Base-by-base conservation (phyloP, 768 basidiomycete species). In the Hortiboletus campestris region DNA sequence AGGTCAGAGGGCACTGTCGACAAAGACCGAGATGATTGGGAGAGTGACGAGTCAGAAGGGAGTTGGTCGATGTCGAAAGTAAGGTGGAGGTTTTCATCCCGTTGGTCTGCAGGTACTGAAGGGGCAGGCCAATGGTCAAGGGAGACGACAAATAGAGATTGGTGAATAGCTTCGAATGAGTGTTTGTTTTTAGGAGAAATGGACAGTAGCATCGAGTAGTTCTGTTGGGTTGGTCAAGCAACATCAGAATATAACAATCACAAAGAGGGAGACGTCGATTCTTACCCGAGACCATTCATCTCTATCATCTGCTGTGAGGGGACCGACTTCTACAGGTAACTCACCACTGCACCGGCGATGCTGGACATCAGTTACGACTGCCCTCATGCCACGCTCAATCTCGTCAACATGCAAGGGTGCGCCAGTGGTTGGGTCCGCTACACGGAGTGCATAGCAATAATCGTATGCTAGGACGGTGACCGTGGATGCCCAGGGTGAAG, bases 281-380 rank as follows among this genome's bases (percentile, higher is more conserved):
- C 82, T 54, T 69, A 93, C 92, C 66, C 80, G 73, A 12, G 88
- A 80, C 95, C 95, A 97, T 12, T 68, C 74, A 69, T 96, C 91
- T 57, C 95, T 78, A 25, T 87, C 79, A 65, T 95, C 92, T 4
- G 88, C 85, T 22, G 85, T 91, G 43, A 97, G 75, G 0, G 85
- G 77, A 9, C 90, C 86, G 6, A 97, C 76, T 28, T 81, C 78
- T 4, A 83, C 69, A 0, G 88, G 78, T 13, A 61, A 69, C 56
- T 91, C 87, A 3, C 86, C 86, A 0, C 62, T 69, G 4, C 72
- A 69, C 8, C 77, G 70, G 35, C 85, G 78, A 25, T 59, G 58
- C 22, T 78, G 72, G 0, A 84, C 92, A 65, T 97, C 94, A 2
- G 63, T 52, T 1, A 81, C 80, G 3, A 80, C 73, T 1, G 68